Evolutionary conservation across 495 filamentous ascomycete genomes (phyloP).

Genomic region (Trichoderma virens): DNA sequence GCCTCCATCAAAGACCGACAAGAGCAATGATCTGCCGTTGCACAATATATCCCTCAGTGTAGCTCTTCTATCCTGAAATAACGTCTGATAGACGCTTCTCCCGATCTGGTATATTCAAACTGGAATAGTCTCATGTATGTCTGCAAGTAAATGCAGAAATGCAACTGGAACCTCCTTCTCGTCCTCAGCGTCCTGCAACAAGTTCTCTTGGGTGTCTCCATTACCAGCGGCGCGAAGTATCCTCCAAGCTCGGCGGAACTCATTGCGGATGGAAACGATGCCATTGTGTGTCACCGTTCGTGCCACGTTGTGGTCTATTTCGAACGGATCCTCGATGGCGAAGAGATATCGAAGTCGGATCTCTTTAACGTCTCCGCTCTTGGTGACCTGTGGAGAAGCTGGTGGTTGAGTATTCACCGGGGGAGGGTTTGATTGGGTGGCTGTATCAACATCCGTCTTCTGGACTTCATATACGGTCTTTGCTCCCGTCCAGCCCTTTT

Average conservation of each 20-base stretch:
- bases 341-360: constrained; percentile 73
- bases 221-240: constrained; percentile 44
- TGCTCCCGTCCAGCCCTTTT: constrained; percentile 72
- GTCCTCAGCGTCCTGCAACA: constrained; percentile 30
- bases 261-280: constrained; percentile 67
- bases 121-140: constrained; percentile 29
- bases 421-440: background rate
- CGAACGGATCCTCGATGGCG: constrained; percentile 83
- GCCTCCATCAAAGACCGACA: too few relatives aligned
- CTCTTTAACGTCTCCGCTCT: constrained; percentile 44
- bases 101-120: background rate
- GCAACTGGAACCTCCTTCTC: constrained; percentile 21
- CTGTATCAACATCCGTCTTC: background rate
- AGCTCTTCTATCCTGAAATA: too few relatives aligned
- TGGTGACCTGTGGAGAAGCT: background rate
- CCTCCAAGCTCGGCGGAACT: constrained; percentile 65
- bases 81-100: background rate
- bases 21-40: background rate
- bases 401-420: background rate
- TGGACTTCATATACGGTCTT: constrained; percentile 42
- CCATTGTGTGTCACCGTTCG: constrained; percentile 70
- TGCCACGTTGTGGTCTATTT: constrained; percentile 74
- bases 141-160: constrained; percentile 30
- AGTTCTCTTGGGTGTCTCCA: constrained; percentile 21
- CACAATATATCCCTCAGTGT: too few relatives aligned